Percentiles rank a stretch among this genome's conserved stretches.
These are phyloP conservation scores for Candida awuae DNA, from an alignment of 805 yeast species.

Conservation along the genomic window DNA sequence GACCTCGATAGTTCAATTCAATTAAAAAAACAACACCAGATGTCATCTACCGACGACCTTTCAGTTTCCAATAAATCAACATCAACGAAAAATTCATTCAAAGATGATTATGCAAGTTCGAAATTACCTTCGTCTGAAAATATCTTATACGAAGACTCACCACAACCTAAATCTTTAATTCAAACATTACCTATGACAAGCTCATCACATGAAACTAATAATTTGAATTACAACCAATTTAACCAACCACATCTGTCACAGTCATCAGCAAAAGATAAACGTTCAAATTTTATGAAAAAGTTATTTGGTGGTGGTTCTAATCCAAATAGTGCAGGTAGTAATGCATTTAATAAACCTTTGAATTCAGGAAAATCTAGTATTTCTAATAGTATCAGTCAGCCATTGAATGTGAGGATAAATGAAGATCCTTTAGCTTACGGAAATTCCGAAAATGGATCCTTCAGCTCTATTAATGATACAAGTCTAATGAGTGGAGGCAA, in stretches of 20 bases:
- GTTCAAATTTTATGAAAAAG: slow-evolving; percentile 25
- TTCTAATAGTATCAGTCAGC: slow-evolving; percentile 24
- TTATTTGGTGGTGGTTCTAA: slow-evolving; percentile 21
- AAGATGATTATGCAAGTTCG: slow-evolving; percentile 8
- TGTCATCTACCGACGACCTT: slow-evolving; percentile 3
- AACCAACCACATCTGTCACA: too few relatives aligned
- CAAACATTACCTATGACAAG: neutral
- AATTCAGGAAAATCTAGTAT: slow-evolving; percentile 13
- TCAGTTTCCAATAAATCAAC: slow-evolving; percentile 9
- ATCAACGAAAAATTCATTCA: slow-evolving; percentile 8
- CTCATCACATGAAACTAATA: too few relatives aligned
- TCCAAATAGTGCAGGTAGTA: slow-evolving; percentile 3
- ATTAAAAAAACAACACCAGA: neutral
- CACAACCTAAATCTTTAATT: neutral
- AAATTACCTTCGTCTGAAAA: slow-evolving; percentile 3
- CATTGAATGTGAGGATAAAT: slow-evolving; percentile 26
- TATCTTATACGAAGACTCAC: slow-evolving; percentile 2
- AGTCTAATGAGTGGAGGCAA: neutral
- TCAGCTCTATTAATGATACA: neutral
- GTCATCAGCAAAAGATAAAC: slow-evolving; percentile 12
- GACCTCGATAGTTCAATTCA: slow-evolving; percentile 12
- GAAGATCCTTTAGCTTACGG: slow-evolving; percentile 18
- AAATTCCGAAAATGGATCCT: too few relatives aligned
- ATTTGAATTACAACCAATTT: too few relatives aligned
- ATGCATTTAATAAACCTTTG: neutral